Conservation (phyloP, 108 stramenopile species). For the Pelagomonas calceolata region DNA sequence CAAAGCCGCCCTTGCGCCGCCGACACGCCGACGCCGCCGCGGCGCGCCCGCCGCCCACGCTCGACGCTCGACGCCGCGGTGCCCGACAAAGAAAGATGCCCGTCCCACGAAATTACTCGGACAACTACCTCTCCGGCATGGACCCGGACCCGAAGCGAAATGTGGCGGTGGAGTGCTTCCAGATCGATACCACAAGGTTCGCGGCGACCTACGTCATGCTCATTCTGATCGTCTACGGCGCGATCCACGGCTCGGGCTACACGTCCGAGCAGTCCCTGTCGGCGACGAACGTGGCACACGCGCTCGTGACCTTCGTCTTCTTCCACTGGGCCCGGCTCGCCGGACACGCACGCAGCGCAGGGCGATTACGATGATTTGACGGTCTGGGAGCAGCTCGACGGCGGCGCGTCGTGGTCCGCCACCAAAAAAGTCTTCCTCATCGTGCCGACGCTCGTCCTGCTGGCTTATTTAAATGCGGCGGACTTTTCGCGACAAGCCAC, state of each 20-base stretch:
- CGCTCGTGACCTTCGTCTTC: conserved; percentile 22
- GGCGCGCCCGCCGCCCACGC: too few species aligned
- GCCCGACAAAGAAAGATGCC: too few species aligned
- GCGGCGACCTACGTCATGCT: neutral
- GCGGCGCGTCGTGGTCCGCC: conserved; percentile 8
- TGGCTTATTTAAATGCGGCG: neutral
- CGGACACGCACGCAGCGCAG: conserved; percentile 37
- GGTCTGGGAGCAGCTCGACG: conserved; percentile 45
- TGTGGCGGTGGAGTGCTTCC: neutral
- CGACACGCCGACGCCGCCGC: too few species aligned
- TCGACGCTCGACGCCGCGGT: too few species aligned
- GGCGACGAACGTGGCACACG: neutral
- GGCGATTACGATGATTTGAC: conserved; percentile 40
- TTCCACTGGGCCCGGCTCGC: conserved; percentile 46
- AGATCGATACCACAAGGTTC: neutral
- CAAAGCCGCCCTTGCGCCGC: too few species aligned
- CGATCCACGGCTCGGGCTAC: neutral
- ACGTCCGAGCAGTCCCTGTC: neutral
- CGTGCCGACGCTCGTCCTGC: conserved; percentile 31
- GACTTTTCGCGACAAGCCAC: conserved; percentile 8
- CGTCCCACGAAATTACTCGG: too few species aligned
- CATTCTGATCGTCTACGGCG: neutral
- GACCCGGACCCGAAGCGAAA: neutral
- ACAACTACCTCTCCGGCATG: neutral
- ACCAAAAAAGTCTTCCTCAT: conserved; percentile 41